Conservation (phyloP, 225 moss, liverwort and hornwort genomes). For the Physcomitrellopsis africana region DNA sequence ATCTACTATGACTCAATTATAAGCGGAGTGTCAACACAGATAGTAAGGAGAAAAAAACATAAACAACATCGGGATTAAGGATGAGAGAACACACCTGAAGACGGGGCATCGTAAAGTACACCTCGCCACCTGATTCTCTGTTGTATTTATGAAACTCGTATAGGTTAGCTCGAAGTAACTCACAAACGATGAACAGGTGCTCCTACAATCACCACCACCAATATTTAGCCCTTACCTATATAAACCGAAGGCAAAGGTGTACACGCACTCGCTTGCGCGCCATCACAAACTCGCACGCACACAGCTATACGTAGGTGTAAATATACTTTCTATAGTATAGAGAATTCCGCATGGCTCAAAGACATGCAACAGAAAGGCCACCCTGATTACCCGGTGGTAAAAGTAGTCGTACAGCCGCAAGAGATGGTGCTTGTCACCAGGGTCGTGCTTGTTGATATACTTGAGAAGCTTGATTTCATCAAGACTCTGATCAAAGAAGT, state of each 20-base stretch:
- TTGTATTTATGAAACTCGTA: slow-evolving; percentile 99
- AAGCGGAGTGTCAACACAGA: neutral
- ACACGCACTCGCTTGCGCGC: too few relatives aligned
- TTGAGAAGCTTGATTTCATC: slow-evolving; percentile 25
- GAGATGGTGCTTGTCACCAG: slow-evolving; percentile 25
- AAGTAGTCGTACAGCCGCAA: too few relatives aligned
- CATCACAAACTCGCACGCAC: too few relatives aligned
- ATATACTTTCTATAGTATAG: neutral
- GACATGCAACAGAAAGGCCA: neutral
- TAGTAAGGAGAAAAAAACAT: neutral
- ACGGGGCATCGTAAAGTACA: slow-evolving; percentile 99
- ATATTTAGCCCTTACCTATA: too few relatives aligned
- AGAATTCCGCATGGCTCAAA: neutral
- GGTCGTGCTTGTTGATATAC: neutral
- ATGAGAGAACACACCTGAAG: slow-evolving; percentile 68
- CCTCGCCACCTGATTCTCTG: slow-evolving; percentile 96
- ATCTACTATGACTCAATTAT: neutral
- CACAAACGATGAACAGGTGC: slow-evolving; percentile 97
- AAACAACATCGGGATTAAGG: slow-evolving; percentile 1
- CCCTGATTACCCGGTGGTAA: slow-evolving; percentile 48
- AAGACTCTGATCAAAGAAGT: slow-evolving; percentile 78
- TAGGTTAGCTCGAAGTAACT: slow-evolving; percentile 89
- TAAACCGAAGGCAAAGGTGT: too few relatives aligned
- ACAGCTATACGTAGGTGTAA: too few relatives aligned
- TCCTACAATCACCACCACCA: slow-evolving; percentile 56